phyloP scores from a whole-genome alignment of 2,329 filamentous ascomycete species.

The Fusarium caatingaense region DNA sequence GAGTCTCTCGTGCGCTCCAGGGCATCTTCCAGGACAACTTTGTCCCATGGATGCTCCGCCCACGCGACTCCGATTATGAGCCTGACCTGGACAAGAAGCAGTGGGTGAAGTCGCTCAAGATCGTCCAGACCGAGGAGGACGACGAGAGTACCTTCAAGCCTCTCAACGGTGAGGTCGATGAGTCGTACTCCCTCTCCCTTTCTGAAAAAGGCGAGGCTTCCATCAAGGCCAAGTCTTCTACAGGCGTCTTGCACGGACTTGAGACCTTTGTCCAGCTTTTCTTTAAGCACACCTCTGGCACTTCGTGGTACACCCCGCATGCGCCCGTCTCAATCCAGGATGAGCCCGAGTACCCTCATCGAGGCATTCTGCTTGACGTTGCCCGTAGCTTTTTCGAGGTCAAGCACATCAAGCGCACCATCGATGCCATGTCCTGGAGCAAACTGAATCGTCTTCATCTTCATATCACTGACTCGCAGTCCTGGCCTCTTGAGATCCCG shows the following conservation, averaged over 20 bases:
- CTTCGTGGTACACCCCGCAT: constrained; percentile 72
- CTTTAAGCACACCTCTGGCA: constrained; percentile 72
- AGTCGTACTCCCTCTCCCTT: constrained; percentile 78
- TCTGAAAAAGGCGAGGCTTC: constrained; percentile 67
- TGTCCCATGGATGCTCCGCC: constrained; percentile 82
- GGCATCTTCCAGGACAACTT: constrained; percentile 76
- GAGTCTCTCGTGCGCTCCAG: constrained; percentile 68
- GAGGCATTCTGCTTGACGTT: constrained; percentile 84
- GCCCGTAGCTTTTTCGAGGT: constrained; percentile 78
- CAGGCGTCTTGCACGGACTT: constrained; percentile 77
- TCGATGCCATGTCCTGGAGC: constrained; percentile 81
- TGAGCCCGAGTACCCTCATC: constrained; percentile 77
- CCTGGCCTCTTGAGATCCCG: constrained; percentile 86
- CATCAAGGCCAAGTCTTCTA: constrained; percentile 73
- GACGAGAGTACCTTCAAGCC: constrained; percentile 71
- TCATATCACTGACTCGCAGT: constrained; percentile 85
- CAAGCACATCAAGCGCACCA: constrained; percentile 75
- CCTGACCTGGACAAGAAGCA: constrained; percentile 61
- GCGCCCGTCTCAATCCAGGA: constrained; percentile 81
- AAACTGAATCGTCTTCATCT: constrained; percentile 87
- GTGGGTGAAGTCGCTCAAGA: constrained; percentile 68
- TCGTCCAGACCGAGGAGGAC: constrained; percentile 66
- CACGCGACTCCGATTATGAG: constrained; percentile 72
- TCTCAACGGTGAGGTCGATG: constrained; percentile 73
- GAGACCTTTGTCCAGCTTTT: constrained; percentile 85